Evolutionary conservation across 2,329 filamentous ascomycete species (phyloP), one percentile per base, ranked within the genome.

Genomic region (Monosporascus sp.): DNA sequence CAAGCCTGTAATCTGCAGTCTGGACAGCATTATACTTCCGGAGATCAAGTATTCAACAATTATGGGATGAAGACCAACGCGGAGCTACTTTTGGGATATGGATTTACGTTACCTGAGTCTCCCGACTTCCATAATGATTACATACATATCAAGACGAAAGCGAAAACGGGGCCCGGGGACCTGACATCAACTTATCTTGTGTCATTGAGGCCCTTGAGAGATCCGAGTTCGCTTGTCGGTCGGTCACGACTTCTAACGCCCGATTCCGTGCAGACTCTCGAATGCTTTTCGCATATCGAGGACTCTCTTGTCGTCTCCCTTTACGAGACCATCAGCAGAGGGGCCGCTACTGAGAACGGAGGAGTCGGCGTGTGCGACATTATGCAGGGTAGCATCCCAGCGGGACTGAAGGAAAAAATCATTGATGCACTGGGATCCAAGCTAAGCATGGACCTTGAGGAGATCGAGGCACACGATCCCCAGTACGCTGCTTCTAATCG

Each of bases 1-100:
- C 58, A 59, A 15, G 47, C 58, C 20, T 83, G 79, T 54, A 68
- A 65, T 8, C 71, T 85, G 9, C 63, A 67, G 17, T 73, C 75
- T 8, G 65, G 63, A 18, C 70, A 73, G 52, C 55, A 60, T 1
- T 78, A 85, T 60, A 48, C 58, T 5, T 70, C 80, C 0, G 82
- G 84, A 0, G 67, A 81, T 31, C 80, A 84, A 59, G 68, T 84
- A 1, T 69, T 63, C 55, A 69, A 68, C 50, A 90, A 89, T 66
- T 91, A 91, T 63, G 87, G 87, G 31, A 67, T 74, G 63, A 88
- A 89, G 68, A 88, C 86, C 7, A 91, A 90, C 62, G 86, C 85
- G 54, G 86, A 89, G 70, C 72, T 87, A 24, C 74, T 87, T 1
- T 70, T 87, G 2, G 83, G 78, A 0, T 87, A 87, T 62, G 82